A percentile compares a stretch with the other conserved stretches of the same genome.
These are phyloP conservation scores for Candida easanensis DNA, from an alignment of 805 yeast genomes.

Conservation along the genomic window DNA sequence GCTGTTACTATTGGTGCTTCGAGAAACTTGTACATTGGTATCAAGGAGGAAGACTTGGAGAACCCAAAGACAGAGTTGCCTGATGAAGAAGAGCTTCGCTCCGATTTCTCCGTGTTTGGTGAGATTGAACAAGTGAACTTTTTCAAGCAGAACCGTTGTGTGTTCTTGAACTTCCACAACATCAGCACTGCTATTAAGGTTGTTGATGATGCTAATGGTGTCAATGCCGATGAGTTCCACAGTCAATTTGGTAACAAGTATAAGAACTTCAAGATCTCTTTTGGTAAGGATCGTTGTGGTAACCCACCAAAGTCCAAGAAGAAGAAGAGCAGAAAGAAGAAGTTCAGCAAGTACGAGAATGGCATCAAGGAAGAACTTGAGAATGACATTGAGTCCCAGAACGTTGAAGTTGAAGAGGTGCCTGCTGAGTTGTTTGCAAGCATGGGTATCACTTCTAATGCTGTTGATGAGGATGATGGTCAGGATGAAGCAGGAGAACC, in stretches of 20 bases:
- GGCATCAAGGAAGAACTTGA: slow-evolving; percentile 1
- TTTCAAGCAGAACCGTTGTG: slow-evolving; percentile 67
- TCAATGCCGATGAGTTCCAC: slow-evolving; percentile 34
- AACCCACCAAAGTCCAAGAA: slow-evolving; percentile 57
- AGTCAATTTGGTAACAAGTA: slow-evolving; percentile 45
- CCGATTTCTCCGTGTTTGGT: slow-evolving; percentile 64
- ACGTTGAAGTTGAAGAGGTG: slow-evolving; percentile 19
- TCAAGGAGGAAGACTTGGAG: slow-evolving; percentile 36
- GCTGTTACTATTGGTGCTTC: slow-evolving; percentile 76
- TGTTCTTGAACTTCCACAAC: slow-evolving; percentile 67
- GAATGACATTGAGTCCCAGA: slow-evolving; percentile 3
- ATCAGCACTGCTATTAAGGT: slow-evolving; percentile 61
- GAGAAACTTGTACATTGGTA: slow-evolving; percentile 73
- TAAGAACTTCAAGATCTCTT: slow-evolving; percentile 53
- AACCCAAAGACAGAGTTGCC: slow-evolving; percentile 37
- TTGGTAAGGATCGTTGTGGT: slow-evolving; percentile 81
- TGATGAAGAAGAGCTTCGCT: slow-evolving; percentile 46
- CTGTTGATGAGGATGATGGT: slow-evolving; percentile 6
- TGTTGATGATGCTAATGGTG: slow-evolving; percentile 54
- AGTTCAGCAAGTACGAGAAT: not conserved
- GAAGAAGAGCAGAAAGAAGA: slow-evolving; percentile 31
- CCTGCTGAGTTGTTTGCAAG: slow-evolving; percentile 24
- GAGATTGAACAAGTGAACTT: slow-evolving; percentile 74
- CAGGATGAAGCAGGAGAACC: not conserved
- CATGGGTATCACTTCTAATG: slow-evolving; percentile 23